A percentile compares a stretch with the other conserved stretches of the same genome.
Evolutionary conservation across 169 alveolate species (phyloP).

Genomic region (Eimeria acervulina): DNA sequence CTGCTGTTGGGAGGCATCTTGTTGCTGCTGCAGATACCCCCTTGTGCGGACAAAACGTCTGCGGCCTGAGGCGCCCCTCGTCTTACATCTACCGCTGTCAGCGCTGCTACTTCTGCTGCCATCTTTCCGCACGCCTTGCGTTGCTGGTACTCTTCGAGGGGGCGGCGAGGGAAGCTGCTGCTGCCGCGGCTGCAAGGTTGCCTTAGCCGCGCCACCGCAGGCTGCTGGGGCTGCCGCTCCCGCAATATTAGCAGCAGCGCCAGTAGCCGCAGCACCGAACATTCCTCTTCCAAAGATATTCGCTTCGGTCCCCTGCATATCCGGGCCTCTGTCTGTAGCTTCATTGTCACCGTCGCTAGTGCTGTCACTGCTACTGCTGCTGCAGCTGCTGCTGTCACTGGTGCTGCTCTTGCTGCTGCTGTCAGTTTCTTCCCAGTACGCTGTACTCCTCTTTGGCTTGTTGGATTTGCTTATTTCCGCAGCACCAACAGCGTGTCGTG

Average conservation of each 20-base stretch:
- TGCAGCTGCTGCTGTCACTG: conserved; percentile 44
- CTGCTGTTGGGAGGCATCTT: conserved; percentile 34
- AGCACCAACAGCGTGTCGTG: conserved; percentile 35
- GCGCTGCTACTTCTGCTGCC: conserved; percentile 60
- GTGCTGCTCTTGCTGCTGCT: conserved; percentile 70
- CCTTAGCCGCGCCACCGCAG: conserved; percentile 3
- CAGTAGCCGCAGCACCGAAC: conserved; percentile 14
- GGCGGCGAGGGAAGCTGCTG: conserved; percentile 63
- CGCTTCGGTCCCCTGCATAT: conserved; percentile 13
- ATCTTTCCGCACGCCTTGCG: conserved; percentile 24
- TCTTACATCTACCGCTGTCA: conserved; percentile 36
- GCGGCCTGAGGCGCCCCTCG: conserved; percentile 42
- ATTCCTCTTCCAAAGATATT: conserved; percentile 1
- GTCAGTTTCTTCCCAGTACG: conserved; percentile 65
- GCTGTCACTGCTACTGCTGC: conserved; percentile 48
- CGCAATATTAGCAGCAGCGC: neutral
- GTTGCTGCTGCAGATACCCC: conserved; percentile 65
- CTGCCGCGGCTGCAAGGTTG: conserved; percentile 35
- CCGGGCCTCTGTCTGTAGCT: conserved; percentile 20
- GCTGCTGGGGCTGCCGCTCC: neutral
- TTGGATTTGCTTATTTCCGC: neutral
- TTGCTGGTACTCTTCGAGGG: conserved; percentile 51
- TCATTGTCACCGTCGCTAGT: conserved; percentile 28
- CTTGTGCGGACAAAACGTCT: conserved; percentile 55
- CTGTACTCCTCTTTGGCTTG: conserved; percentile 22